A percentile compares a stretch with the other conserved stretches of the same genome.
phyloP scores from a whole-genome alignment of 225 moss, liverwort and hornwort species.

The Marchantia paleacea region DNA sequence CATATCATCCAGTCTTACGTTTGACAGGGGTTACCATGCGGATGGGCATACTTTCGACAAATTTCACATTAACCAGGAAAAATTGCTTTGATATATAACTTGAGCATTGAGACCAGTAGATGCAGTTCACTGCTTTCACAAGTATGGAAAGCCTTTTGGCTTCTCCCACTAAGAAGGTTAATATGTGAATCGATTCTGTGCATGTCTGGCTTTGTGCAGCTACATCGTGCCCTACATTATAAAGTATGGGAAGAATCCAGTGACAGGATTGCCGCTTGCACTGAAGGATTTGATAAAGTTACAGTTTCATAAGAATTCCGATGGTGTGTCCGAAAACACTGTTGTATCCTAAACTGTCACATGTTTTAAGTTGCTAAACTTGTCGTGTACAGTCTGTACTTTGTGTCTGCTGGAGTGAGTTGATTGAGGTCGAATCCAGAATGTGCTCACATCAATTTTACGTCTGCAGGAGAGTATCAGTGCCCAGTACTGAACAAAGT shows the following conservation, averaged over 20 bases:
- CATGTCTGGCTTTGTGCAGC: conserved; percentile 40
- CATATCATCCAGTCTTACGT: not conserved
- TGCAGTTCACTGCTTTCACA: not conserved
- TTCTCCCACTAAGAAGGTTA: not conserved
- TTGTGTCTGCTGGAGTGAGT: not conserved
- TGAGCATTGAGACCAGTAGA: not conserved
- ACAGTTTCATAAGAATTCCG: conserved; percentile 87
- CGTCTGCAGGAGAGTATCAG: conserved; percentile 64
- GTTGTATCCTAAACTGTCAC: not conserved
- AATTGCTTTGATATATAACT: not conserved
- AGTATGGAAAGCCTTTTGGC: not conserved
- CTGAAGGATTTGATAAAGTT: conserved; percentile 88
- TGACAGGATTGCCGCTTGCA: conserved; percentile 80
- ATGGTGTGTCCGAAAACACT: conserved; percentile 35
- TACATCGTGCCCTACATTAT: conserved; percentile 82
- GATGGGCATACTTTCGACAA: no score
- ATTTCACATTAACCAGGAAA: no score
- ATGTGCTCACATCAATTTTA: not conserved
- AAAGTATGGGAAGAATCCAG: conserved; percentile 90
- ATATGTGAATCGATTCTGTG: not conserved
- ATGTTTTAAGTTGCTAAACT: not conserved
- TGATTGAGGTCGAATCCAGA: not conserved
- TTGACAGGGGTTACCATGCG: not conserved
- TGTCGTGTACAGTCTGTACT: not conserved
- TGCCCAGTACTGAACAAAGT: conserved; percentile 97